Base-by-base conservation (phyloP, 495 filamentous ascomycete species). In the Neurospora sp. region DNA sequence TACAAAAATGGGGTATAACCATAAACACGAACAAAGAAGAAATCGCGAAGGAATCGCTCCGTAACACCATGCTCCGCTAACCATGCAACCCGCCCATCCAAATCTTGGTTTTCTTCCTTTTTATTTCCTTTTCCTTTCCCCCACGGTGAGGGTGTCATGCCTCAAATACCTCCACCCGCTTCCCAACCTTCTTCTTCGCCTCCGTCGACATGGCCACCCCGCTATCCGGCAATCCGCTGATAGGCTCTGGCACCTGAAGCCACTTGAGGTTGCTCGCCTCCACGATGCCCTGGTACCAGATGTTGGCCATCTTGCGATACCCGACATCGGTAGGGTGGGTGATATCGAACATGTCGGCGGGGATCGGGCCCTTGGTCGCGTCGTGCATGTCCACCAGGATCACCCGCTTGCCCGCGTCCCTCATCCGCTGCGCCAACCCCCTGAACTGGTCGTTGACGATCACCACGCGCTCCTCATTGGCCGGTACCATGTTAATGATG, bases 301-400 rank as follows among this genome's bases (percentile, higher is more conserved):
- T 78, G 2, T 81, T 74, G 11, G 87, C 85, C 88, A 90, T 88
- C 75, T 84, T 82, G 72, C 76, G 73, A 68, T 89, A 89, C 11
- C 87, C 87, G 1, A 27, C 71, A 48, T 86, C 83, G 18, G 77
- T 84, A 0, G 88, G 87, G 69, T 89, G 87, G 0, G 80, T 86
- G 6, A 78, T 80, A 73, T 88, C 87, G 0, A 77, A 78, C 41
- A 89, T 65, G 69, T 88, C 83, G 7, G 65, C 70, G 7, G 46
- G 2, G 12, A 39, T 48, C 37, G 86, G 81, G 9, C 78, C 79
- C 0, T 71, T 59, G 12, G 70, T 76, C 22, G 27, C 9, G 70
- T 80, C 78, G 22, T 81, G 77, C 84, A 88, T 87, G 11, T 89
- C 87, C 2, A 83, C 87, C 18, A 88, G 72, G 9, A 86, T 78